Evolutionary conservation across 2,329 filamentous ascomycete species (phyloP).

Genomic region (Orbilia ellipsospora): DNA sequence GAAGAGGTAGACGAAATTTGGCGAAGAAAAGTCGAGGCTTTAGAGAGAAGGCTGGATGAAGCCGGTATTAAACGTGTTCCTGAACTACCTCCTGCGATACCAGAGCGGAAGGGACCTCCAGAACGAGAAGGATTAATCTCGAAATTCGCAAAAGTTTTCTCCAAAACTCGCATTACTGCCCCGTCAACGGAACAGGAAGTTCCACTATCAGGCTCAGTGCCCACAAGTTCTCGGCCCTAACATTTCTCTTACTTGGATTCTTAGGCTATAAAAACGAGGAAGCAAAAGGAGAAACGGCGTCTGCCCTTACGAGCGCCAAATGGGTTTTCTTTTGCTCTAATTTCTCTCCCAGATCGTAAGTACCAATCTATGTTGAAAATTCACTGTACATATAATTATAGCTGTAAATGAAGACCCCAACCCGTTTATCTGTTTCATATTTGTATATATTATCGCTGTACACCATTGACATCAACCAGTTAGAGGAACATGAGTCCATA

Average conservation of each 20-base stretch:
- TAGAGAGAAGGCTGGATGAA: slow-evolving; percentile 44
- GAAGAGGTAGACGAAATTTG: slow-evolving; percentile 63
- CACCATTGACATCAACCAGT: slow-evolving; percentile 10
- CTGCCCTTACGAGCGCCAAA: not conserved
- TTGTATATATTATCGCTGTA: slow-evolving; percentile 43
- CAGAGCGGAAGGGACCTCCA: slow-evolving; percentile 10
- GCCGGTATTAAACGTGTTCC: slow-evolving; percentile 45
- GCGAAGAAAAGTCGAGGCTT: slow-evolving; percentile 49
- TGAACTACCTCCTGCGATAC: slow-evolving; percentile 17
- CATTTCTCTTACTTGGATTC: not conserved
- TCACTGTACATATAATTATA: slow-evolving; percentile 36
- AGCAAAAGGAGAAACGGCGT: not conserved
- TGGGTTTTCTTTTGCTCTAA: not conserved
- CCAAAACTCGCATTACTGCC: slow-evolving; percentile 3
- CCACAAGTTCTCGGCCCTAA: slow-evolving; percentile 11
- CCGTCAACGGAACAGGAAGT: slow-evolving; percentile 4
- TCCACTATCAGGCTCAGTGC: slow-evolving; percentile 2
- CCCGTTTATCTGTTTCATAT: slow-evolving; percentile 2
- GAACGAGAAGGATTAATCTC: slow-evolving; percentile 19
- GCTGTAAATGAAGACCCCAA: slow-evolving; percentile 16
- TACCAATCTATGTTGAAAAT: slow-evolving; percentile 19
- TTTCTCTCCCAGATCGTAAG: slow-evolving; percentile 24
- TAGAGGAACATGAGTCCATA: slow-evolving; percentile 21
- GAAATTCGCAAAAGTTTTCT: slow-evolving; percentile 32
- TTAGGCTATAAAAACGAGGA: not conserved